phyloP scores from a whole-genome alignment of 768 basidiomycete species.

The Galerina marginata region DNA sequence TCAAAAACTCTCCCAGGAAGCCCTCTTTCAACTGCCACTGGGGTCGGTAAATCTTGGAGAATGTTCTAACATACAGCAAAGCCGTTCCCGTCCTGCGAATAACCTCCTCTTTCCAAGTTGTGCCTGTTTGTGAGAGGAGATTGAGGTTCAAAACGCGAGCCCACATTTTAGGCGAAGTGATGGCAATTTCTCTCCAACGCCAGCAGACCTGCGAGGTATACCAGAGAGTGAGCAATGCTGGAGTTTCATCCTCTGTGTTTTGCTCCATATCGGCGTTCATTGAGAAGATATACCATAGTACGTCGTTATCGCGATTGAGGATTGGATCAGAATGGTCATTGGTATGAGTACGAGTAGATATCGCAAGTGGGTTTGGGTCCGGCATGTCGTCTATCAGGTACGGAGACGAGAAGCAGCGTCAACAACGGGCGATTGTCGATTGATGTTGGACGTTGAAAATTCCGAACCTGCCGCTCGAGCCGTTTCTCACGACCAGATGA shows the following conservation, averaged over 20 bases:
- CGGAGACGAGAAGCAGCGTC: too few species aligned
- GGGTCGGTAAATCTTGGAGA: too few species aligned
- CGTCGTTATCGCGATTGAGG: background rate
- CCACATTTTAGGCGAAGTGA: conserved; percentile 3
- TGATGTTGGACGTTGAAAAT: too few species aligned
- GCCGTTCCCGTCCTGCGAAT: background rate
- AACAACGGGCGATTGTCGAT: too few species aligned
- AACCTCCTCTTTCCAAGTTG: background rate
- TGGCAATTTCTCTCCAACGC: background rate
- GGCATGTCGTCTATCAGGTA: too few species aligned
- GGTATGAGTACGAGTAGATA: too few species aligned
- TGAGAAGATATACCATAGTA: background rate
- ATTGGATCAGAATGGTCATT: background rate
- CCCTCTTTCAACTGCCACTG: too few species aligned
- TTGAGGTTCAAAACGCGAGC: background rate
- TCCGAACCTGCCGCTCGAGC: too few species aligned
- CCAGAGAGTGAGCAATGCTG: background rate
- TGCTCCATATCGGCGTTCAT: background rate
- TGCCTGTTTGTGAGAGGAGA: background rate
- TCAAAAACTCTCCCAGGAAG: too few species aligned
- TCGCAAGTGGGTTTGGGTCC: too few species aligned
- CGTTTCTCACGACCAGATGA: too few species aligned
- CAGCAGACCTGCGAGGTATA: conserved; percentile 2
- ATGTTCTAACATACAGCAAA: background rate
- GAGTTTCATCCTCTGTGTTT: background rate